Evolutionary conservation across 306 rosid species (phyloP).

Genomic region (Vigna nakashimae): DNA sequence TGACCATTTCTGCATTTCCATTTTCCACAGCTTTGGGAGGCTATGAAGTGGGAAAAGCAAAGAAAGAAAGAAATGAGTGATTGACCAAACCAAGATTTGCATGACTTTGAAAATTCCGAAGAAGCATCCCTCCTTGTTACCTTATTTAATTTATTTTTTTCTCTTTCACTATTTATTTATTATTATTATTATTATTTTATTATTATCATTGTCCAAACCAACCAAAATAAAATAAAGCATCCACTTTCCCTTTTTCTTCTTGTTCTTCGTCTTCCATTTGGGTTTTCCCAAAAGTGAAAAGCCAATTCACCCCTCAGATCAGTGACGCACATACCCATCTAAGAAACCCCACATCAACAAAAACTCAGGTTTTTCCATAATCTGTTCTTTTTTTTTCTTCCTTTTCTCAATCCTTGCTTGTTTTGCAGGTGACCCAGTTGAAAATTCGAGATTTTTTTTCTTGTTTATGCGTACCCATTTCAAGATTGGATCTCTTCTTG

Average conservation of each 20-base stretch:
- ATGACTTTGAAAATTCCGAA: slow-evolving; percentile 75
- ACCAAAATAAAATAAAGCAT: slow-evolving; percentile 1
- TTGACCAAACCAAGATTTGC: slow-evolving; percentile 74
- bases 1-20: slow-evolving; percentile 49
- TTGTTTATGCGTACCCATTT: slow-evolving; percentile 48
- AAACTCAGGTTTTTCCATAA: slow-evolving; percentile 22
- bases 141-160: slow-evolving; percentile 53
- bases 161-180: slow-evolving; percentile 34
- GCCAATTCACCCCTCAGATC: slow-evolving; percentile 58
- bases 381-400: background rate
- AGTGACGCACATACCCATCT: slow-evolving; percentile 48
- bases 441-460: slow-evolving; percentile 33
- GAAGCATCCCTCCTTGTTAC: slow-evolving; percentile 58
- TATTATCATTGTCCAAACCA: slow-evolving; percentile 21
- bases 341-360: slow-evolving; percentile 9
- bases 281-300: slow-evolving; percentile 42
- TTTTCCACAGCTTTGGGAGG: slow-evolving; percentile 53
- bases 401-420: slow-evolving; percentile 17
- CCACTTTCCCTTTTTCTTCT: slow-evolving; percentile 46
- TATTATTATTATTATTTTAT: slow-evolving; percentile 19
- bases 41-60: slow-evolving; percentile 51
- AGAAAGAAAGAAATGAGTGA: slow-evolving; percentile 50
- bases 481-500: slow-evolving; percentile 43
- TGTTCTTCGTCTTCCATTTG: slow-evolving; percentile 40
- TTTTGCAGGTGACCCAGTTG: slow-evolving; percentile 45